Conservation (phyloP, 768 basidiomycete genomes). For the Tulasnella sp. region DNA sequence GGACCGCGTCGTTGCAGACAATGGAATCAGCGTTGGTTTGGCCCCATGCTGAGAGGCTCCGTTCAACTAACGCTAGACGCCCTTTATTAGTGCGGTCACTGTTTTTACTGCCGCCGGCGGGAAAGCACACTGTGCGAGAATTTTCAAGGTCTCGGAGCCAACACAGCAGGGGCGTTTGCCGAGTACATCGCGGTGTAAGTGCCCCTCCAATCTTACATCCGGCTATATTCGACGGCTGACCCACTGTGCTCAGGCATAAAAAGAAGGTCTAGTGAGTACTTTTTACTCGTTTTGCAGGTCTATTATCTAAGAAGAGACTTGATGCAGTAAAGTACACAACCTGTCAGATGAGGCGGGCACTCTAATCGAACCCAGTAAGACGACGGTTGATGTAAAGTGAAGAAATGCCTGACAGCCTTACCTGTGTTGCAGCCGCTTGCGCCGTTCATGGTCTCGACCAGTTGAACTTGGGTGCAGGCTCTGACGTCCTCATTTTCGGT, state of each 20-base stretch:
- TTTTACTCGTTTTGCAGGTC: neutral
- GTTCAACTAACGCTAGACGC: neutral
- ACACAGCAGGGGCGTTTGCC: conserved; percentile 67
- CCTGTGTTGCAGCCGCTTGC: conserved; percentile 46
- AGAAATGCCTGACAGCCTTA: no score
- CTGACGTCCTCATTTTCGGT: conserved; percentile 55
- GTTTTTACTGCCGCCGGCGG: conserved; percentile 84
- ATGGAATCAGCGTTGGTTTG: conserved; percentile 49
- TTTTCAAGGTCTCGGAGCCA: conserved; percentile 68
- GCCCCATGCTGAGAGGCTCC: neutral
- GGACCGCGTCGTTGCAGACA: conserved; percentile 78
- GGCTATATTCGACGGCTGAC: neutral
- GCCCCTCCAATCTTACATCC: neutral
- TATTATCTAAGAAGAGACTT: no score
- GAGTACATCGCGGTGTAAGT: conserved; percentile 78
- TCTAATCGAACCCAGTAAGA: conserved; percentile 54
- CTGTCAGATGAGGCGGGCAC: conserved; percentile 80
- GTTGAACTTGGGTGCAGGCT: conserved; percentile 66
- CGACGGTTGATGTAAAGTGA: no score
- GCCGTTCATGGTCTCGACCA: conserved; percentile 90
- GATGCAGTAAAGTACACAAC: conserved; percentile 57
- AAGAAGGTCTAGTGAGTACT: conserved; percentile 49
- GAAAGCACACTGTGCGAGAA: conserved; percentile 72
- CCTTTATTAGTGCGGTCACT: conserved; percentile 53
- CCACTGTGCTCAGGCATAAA: conserved; percentile 34